Evolutionary conservation across 2,329 filamentous ascomycete species (phyloP), one percentile per base, ranked within the genome.

Genomic region (Neonectria neomacrospora): DNA sequence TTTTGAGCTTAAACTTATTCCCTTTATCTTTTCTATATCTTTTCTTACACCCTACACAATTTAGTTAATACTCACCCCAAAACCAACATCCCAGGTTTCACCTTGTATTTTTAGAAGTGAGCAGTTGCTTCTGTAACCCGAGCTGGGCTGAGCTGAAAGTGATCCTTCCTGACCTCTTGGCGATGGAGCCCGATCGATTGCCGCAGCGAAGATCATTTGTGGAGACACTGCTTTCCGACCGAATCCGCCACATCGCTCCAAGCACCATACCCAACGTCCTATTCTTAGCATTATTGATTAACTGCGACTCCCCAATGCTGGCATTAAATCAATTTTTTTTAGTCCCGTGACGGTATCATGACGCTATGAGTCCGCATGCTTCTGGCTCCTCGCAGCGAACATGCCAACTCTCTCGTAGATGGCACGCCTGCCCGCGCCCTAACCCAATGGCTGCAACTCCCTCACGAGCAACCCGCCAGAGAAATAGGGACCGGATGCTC

Each of bases 101-200:
- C n/a, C n/a, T n/a, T n/a, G n/a, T n/a, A n/a, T 42, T 34, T 60
- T 34, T 1, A 55, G 59, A 32, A 63, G 60, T 55, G 52, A 23
- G 50, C 55, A 14, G 59, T 50, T 3, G 50, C 34, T 12, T 51
- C 59, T 42, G 42, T 59, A 16, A 41, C 41, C 1, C 59, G 42
- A 1, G 48, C 39, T 12, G 55, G 61, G 11, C 59, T 28, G 5
- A 63, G 41, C 23, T n/a, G n/a, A n/a, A n/a, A n/a, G n/a, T 18
- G 61, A 59, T 7, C 50, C 55, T 1, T 41, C 50, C 9, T 10
- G n/a, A 41, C 5, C n/a, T 41, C n/a, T 41, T 41, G 39, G 39
- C 39, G 16, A 41, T 41, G 39, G 39, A 41, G n/a, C 16, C 39
- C 39, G 7, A 18, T n/a, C 39, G 3, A 20, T n/a, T 41, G 39